Percentiles rank a stretch among this genome's conserved stretches.
Evolutionary conservation across 768 basidiomycete genomes (phyloP).

Genomic region (Solioccasus polychromus): DNA sequence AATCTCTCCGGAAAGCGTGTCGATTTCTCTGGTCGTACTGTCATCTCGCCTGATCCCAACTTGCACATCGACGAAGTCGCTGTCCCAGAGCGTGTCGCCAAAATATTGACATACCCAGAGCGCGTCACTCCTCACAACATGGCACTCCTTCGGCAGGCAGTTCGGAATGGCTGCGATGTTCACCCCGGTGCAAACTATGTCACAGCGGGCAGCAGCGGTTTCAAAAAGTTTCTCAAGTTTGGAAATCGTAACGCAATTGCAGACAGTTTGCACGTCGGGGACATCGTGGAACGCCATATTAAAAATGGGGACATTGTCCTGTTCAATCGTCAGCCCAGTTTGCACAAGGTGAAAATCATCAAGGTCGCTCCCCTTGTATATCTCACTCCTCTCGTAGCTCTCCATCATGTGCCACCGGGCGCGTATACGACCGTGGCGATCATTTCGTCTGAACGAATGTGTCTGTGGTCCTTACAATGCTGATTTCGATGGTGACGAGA

Average conservation of each 20-base stretch:
- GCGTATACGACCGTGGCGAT: slow-evolving; percentile 95
- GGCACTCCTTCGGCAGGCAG: slow-evolving; percentile 64
- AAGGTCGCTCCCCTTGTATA: background rate
- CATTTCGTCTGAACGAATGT: slow-evolving; percentile 97
- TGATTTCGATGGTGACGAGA: slow-evolving; percentile 99
- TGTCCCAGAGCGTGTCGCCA: slow-evolving; percentile 92
- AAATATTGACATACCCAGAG: slow-evolving; percentile 94
- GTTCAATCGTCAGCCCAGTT: slow-evolving; percentile 97
- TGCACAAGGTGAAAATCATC: slow-evolving; percentile 71
- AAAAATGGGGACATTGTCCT: slow-evolving; percentile 94
- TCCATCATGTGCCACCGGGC: slow-evolving; percentile 99
- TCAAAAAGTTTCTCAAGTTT: slow-evolving; percentile 89
- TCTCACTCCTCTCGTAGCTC: slow-evolving; percentile 44
- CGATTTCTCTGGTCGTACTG: slow-evolving; percentile 96
- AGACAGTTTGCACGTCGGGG: slow-evolving; percentile 79
- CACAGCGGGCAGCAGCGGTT: slow-evolving; percentile 67
- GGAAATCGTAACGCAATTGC: slow-evolving; percentile 80
- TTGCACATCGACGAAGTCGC: slow-evolving; percentile 98
- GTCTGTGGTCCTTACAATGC: slow-evolving; percentile 99
- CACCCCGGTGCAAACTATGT: slow-evolving; percentile 98
- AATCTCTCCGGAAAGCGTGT: slow-evolving; percentile 99
- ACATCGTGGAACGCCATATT: slow-evolving; percentile 92
- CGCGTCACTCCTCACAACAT: slow-evolving; percentile 92
- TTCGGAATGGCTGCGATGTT: slow-evolving; percentile 84
- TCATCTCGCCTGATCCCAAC: slow-evolving; percentile 99